Evolutionary conservation across 805 yeast genomes (phyloP).

Genomic region (Candida berthetii): DNA sequence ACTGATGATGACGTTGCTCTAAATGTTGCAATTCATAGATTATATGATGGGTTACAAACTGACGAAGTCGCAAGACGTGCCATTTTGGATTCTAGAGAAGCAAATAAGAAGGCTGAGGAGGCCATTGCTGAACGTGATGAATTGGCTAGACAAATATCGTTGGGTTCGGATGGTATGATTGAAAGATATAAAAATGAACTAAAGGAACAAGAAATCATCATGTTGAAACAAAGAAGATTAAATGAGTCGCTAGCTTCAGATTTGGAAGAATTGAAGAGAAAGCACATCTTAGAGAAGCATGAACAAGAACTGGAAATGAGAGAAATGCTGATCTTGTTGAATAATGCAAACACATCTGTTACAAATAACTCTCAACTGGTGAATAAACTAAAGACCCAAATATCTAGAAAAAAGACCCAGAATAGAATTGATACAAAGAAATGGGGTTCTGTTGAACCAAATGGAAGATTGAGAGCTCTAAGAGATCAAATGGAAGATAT

Average conservation of each 20-base stretch:
- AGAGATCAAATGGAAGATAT: slow-evolving; percentile 81
- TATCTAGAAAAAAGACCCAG: slow-evolving; percentile 31
- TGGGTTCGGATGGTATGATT: slow-evolving; percentile 75
- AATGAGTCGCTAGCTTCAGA: slow-evolving; percentile 56
- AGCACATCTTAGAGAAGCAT: slow-evolving; percentile 55
- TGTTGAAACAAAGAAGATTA: slow-evolving; percentile 53
- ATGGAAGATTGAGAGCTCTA: slow-evolving; percentile 64
- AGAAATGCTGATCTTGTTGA: slow-evolving; percentile 60
- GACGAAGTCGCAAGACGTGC: slow-evolving; percentile 85
- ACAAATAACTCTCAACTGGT: slow-evolving; percentile 23
- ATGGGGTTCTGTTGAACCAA: slow-evolving; percentile 65
- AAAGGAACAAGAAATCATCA: slow-evolving; percentile 53
- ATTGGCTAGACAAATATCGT: slow-evolving; percentile 55
- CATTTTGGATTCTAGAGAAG: slow-evolving; percentile 45
- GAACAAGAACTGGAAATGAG: slow-evolving; percentile 74
- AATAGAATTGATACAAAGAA: slow-evolving; percentile 37
- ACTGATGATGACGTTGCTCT: slow-evolving; percentile 53
- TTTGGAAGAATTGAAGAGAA: slow-evolving; percentile 55
- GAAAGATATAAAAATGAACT: slow-evolving; percentile 54
- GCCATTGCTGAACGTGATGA: slow-evolving; percentile 55
- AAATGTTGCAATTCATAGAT: slow-evolving; percentile 68
- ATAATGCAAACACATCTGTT: slow-evolving; percentile 27
- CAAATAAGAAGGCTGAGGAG: slow-evolving; percentile 45
- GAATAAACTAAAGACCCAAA: slow-evolving; percentile 31
- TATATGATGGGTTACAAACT: slow-evolving; percentile 68